phyloP scores from a whole-genome alignment of 2,329 filamentous ascomycete species.

The Neopestalotiopsis clavispora region DNA sequence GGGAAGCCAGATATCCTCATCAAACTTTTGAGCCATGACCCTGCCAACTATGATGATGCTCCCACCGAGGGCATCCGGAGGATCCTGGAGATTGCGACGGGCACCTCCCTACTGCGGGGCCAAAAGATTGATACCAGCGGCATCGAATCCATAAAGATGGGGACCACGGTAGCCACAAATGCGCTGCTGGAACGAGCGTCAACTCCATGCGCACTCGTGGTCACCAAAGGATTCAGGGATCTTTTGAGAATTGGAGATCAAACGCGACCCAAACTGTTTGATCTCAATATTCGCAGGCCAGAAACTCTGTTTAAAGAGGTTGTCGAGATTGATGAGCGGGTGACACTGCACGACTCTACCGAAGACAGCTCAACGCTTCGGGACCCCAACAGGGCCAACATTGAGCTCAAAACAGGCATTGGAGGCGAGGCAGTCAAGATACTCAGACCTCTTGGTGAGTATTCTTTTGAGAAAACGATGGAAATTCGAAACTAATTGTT shows the following conservation, averaged over 20 bases:
- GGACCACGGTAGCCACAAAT: conserved; percentile 20
- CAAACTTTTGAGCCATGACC: conserved; percentile 18
- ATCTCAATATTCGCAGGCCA: conserved; percentile 69
- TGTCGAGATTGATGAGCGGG: conserved; percentile 72
- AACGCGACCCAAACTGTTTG: conserved; percentile 73
- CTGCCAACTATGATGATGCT: conserved; percentile 19
- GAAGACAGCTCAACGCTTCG: conserved; percentile 42
- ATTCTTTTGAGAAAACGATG: no score
- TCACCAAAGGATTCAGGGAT: conserved; percentile 60
- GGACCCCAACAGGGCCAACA: conserved; percentile 52
- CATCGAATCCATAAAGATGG: conserved; percentile 20
- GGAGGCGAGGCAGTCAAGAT: conserved; percentile 73
- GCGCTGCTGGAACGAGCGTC: conserved; percentile 12
- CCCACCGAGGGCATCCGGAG: conserved; percentile 20
- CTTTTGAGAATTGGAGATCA: conserved; percentile 76
- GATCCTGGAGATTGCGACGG: conserved; percentile 17
- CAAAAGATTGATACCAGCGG: conserved; percentile 11
- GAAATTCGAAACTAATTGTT: conserved; percentile 36
- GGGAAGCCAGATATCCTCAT: conserved; percentile 18
- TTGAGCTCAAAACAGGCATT: conserved; percentile 48
- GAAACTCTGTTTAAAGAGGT: conserved; percentile 71
- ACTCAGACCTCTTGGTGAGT: conserved; percentile 37
- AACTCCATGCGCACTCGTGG: conserved; percentile 10
- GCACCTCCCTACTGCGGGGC: conserved; percentile 10
- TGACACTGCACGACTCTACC: conserved; percentile 72